Conservation (phyloP, 129 eudicot species). For the Tagetes erecta region DNA sequence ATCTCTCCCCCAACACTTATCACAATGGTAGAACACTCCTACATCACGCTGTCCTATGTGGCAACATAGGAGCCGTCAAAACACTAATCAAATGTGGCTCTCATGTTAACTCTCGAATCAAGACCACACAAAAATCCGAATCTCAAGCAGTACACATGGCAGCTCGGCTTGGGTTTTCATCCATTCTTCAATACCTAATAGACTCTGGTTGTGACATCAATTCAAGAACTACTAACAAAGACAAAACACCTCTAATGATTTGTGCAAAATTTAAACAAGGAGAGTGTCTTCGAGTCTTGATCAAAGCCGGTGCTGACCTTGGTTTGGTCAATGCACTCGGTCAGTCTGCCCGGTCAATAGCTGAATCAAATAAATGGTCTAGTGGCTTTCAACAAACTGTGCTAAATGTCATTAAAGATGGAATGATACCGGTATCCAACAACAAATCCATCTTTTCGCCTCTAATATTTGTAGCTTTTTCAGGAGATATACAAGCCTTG, state of each 20-base stretch:
- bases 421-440: slow-evolving; percentile 55
- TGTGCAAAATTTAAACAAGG: slow-evolving; percentile 55
- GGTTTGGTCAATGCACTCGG: slow-evolving; percentile 56
- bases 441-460: slow-evolving; percentile 55
- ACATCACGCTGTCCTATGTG: slow-evolving; percentile 87
- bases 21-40: slow-evolving; percentile 74
- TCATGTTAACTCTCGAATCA: slow-evolving; percentile 39
- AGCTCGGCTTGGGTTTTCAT: slow-evolving; percentile 63
- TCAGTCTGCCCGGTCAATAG: slow-evolving; percentile 52
- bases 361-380: slow-evolving; percentile 51
- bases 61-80: slow-evolving; percentile 53
- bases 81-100: slow-evolving; percentile 61
- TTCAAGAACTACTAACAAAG: slow-evolving; percentile 45
- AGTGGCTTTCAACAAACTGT: slow-evolving; percentile 54
- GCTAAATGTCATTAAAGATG: slow-evolving; percentile 47
- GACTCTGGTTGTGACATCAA: slow-evolving; percentile 69
- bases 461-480: slow-evolving; percentile 54
- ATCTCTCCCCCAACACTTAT: slow-evolving; percentile 35
- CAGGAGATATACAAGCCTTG: slow-evolving; percentile 63
- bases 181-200: slow-evolving; percentile 51
- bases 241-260: slow-evolving; percentile 77
- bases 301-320: slow-evolving; percentile 75
- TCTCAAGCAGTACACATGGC: slow-evolving; percentile 81
- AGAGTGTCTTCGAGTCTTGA: slow-evolving; percentile 65
- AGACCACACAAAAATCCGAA: slow-evolving; percentile 44